A percentile compares a stretch with the other conserved stretches of the same genome.
phyloP scores from a whole-genome alignment of 208 protist genomes.

The Leishmania arabica region DNA sequence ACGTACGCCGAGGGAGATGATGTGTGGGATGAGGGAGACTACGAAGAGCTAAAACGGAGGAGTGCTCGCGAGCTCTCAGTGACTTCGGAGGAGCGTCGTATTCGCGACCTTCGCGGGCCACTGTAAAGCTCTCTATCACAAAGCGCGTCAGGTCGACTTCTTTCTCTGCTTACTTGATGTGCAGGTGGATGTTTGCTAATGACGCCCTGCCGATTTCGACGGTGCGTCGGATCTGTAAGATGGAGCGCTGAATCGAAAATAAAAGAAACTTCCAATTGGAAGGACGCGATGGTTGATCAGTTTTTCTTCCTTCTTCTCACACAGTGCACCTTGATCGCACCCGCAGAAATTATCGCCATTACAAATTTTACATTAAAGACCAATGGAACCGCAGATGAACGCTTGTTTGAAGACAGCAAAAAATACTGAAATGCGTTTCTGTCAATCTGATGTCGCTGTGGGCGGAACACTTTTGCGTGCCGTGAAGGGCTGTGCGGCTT shows the following conservation, averaged over 20 bases:
- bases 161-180: not conserved
- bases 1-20: constrained; percentile 89
- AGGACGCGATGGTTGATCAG: not conserved
- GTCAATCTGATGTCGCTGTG: not conserved
- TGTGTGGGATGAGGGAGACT: constrained; percentile 88
- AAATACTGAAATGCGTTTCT: not conserved
- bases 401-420: not conserved
- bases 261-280: not conserved
- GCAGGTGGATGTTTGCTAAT: not conserved
- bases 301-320: not conserved
- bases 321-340: not conserved
- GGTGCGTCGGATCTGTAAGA: not conserved
- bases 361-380: too few relatives aligned
- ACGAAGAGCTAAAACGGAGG: constrained; percentile 37
- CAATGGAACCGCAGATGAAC: not conserved
- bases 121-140: constrained; percentile 21
- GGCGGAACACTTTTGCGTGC: not conserved
- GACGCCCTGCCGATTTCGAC: not conserved
- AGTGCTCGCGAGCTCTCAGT: constrained; percentile 7
- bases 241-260: not conserved
- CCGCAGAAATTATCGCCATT: not conserved
- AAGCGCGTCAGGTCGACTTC: not conserved
- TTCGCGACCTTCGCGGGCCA: constrained; percentile 37
- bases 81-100: constrained; percentile 25
- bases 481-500: not conserved